Evolutionary conservation across 176 grass and related monocot species (phyloP).

Genomic region (Dactylis glomerata): DNA sequence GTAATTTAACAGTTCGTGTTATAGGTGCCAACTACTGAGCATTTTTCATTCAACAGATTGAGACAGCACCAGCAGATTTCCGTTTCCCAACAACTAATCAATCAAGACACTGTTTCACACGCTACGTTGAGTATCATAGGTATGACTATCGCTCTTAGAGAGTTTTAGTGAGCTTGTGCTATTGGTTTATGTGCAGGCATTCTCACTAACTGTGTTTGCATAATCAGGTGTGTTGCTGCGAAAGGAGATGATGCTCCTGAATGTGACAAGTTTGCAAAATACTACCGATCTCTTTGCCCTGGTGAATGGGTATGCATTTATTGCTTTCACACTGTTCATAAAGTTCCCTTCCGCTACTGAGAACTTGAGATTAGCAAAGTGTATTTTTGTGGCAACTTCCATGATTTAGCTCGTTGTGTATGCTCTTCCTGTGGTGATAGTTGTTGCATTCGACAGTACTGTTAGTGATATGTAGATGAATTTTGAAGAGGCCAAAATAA

Average conservation of each 20-base stretch:
- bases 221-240: constrained; percentile 62
- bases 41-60: constrained; percentile 47
- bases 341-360: background rate
- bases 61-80: constrained; percentile 87
- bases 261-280: constrained; percentile 81
- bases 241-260: constrained; percentile 79
- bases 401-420: background rate
- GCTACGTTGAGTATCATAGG: constrained; percentile 93
- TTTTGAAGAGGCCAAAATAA: background rate
- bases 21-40: background rate
- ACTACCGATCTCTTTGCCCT: constrained; percentile 81
- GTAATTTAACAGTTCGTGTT: background rate
- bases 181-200: background rate
- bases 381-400: background rate
- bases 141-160: constrained; percentile 6
- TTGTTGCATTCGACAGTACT: background rate
- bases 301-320: constrained; percentile 72
- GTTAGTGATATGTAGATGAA: background rate
- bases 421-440: background rate
- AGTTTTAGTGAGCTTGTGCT: background rate
- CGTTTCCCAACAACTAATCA: constrained; percentile 92
- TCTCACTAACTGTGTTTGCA: background rate
- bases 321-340: background rate
- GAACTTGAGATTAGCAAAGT: background rate
- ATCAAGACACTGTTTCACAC: constrained; percentile 85